A percentile compares a stretch with the other conserved stretches of the same genome.
Evolutionary conservation across 2,329 filamentous ascomycete genomes (phyloP).

Genomic region (Tricladium varicosporioides): DNA sequence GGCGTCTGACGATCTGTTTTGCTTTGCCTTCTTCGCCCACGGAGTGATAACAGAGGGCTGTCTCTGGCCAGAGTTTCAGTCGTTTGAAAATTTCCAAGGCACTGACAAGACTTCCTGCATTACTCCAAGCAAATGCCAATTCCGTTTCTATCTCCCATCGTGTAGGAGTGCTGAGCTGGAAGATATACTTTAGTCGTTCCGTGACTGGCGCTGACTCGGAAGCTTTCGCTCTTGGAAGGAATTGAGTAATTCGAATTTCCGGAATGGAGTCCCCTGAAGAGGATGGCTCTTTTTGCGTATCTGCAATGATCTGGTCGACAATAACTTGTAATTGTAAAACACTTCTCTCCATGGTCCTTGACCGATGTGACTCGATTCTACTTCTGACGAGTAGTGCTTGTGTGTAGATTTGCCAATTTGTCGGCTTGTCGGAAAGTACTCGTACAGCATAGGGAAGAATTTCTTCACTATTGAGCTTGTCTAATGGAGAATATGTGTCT

Average conservation of each 20-base stretch:
- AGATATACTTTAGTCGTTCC: conserved; percentile 78
- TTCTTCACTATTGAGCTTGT: conserved; percentile 89
- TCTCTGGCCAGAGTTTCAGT: conserved; percentile 90
- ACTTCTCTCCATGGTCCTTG: conserved; percentile 83
- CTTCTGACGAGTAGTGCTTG: conserved; percentile 88
- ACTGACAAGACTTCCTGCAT: conserved; percentile 80
- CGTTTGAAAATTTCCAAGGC: conserved; percentile 96
- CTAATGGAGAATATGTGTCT: conserved; percentile 78
- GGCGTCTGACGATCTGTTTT: conserved; percentile 69
- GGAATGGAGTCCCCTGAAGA: conserved; percentile 34
- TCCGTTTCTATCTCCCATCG: conserved; percentile 95
- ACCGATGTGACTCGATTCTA: conserved; percentile 82
- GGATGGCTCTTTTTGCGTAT: conserved; percentile 51
- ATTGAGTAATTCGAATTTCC: conserved; percentile 63
- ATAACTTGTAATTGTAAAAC: conserved; percentile 92
- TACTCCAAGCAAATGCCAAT: conserved; percentile 88
- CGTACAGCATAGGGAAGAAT: conserved; percentile 87
- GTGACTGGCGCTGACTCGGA: conserved; percentile 75
- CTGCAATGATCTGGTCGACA: conserved; percentile 90
- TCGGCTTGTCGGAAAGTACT: conserved; percentile 82
- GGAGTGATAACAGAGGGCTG: conserved; percentile 71
- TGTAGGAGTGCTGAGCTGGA: conserved; percentile 78
- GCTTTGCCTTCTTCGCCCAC: conserved; percentile 73
- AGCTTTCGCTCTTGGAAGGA: conserved; percentile 73
- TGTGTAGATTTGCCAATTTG: conserved; percentile 98